Evolutionary conservation across 257 asterid species (phyloP).

Genomic region (Rhazya stricta): DNA sequence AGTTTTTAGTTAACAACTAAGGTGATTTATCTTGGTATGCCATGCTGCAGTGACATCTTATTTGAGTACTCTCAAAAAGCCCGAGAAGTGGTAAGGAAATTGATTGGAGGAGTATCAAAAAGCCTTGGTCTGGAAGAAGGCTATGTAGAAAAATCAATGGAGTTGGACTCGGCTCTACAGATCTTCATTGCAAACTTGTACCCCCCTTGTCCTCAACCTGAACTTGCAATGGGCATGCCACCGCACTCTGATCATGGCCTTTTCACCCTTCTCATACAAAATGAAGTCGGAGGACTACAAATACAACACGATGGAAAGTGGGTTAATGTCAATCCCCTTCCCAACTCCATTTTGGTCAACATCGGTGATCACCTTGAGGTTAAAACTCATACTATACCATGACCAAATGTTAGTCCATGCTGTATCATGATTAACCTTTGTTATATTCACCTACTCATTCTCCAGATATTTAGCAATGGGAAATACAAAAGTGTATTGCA

Average conservation of each 20-base stretch:
- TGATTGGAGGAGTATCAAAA: conserved; percentile 44
- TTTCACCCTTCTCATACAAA: conserved; percentile 58
- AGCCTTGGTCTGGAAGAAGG: conserved; percentile 50
- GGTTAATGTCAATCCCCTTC: conserved; percentile 44
- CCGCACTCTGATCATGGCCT: conserved; percentile 86
- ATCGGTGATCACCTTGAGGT: conserved; percentile 86
- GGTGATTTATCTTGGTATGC: not conserved
- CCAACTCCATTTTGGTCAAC: conserved; percentile 64
- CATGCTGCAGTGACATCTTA: conserved; percentile 31
- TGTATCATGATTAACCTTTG: not conserved
- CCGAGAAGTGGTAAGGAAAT: conserved; percentile 30
- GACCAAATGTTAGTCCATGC: too few relatives aligned
- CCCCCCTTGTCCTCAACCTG: conserved; percentile 69
- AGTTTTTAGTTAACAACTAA: too few relatives aligned
- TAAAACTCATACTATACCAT: not conserved
- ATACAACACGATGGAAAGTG: conserved; percentile 55
- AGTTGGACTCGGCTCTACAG: conserved; percentile 39
- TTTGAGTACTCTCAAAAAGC: conserved; percentile 38
- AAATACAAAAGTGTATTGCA: conserved; percentile 75
- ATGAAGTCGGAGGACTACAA: conserved; percentile 58
- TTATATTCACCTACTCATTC: not conserved
- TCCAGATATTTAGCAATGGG: conserved; percentile 75
- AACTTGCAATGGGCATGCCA: conserved; percentile 57
- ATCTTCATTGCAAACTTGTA: conserved; percentile 51
- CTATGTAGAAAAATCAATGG: conserved; percentile 31